These are phyloP conservation scores for Metschnikowia anglica DNA, from an alignment of 805 yeast genomes.

Conservation along the genomic window DNA sequence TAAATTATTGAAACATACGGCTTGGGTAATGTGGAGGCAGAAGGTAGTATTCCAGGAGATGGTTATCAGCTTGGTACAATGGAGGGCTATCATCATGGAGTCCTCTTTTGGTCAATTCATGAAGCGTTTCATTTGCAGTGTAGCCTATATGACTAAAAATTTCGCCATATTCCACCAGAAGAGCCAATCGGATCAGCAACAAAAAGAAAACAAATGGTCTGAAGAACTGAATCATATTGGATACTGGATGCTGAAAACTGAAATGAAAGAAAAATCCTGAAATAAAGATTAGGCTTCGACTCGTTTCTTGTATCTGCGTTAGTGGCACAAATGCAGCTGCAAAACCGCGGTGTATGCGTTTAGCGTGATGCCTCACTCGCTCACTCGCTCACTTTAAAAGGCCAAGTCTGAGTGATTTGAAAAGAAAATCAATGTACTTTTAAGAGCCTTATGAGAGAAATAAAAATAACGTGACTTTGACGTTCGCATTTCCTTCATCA, in stretches of 20 bases:
- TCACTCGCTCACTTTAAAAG: too few relatives aligned
- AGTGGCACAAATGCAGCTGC: constrained; percentile 2
- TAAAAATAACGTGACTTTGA: too few relatives aligned
- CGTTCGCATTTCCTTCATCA: constrained; percentile 1
- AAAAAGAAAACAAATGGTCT: not conserved
- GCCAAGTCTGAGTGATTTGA: too few relatives aligned
- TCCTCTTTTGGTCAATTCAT: constrained; percentile 21
- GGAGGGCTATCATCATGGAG: constrained; percentile 35
- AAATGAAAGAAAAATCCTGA: not conserved
- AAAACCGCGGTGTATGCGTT: not conserved
- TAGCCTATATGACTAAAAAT: constrained; percentile 11
- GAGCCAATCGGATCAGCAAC: constrained; percentile 5
- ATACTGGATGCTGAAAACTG: not conserved
- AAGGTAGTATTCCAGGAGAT: constrained; percentile 28
- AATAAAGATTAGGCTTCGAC: not conserved
- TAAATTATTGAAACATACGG: constrained; percentile 28
- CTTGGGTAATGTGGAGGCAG: constrained; percentile 36
- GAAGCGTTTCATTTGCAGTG: constrained; percentile 13
- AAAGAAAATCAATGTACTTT: too few relatives aligned
- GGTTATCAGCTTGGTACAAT: constrained; percentile 29
- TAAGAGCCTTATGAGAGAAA: too few relatives aligned
- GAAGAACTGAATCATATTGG: not conserved
- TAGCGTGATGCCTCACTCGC: too few relatives aligned
- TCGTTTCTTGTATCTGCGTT: not conserved
- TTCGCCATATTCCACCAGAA: constrained; percentile 17